Evolutionary conservation across 1,284 basidiomycete genomes (phyloP), one percentile per base, ranked within the genome.

Genomic region (Pterula multifida): DNA sequence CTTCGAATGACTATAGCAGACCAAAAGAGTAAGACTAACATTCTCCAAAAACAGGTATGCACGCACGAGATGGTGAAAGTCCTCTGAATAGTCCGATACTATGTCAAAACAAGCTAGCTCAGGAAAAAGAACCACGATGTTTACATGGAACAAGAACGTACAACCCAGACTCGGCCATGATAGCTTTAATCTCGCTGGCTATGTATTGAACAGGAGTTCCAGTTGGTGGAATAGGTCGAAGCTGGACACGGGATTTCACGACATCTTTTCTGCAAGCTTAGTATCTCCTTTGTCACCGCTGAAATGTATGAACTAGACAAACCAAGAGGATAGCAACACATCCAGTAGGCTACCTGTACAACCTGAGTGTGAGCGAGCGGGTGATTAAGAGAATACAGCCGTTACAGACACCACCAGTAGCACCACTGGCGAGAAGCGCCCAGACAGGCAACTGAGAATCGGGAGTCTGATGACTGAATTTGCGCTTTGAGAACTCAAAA

Each of bases 261-360:
- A 96, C 89, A 58, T 97, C 92, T 89, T 51, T 42, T 17, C 9
- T 11, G 32, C 9, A n/a, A 35, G 32, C n/a, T 9, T 35, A 35
- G n/a, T 35, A n/a, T 9, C 11, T 28, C 45, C 39, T 49, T 13
- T n/a, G 25, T 44, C 25, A 36, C 2, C 42, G 32, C 28, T 44
- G 35, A 42, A 25, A 19, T 55, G 32, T 45, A 22, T 23, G 17
- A 47, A 2, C 25, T 46, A 17, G 32, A 46, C 64, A 19, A 48
- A 85, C 84, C 85, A 3, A 93, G 69, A 0, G 91, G 94, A 63
- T 96, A 98, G 61, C 85, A 94, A 2, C 90, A 77, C 2, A 96
- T 73, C 95, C 95, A 98, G 63, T 98, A 98, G 1, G 82, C 81
- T 46, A 93, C 79, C 85, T 89, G 52, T 6, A 15, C 6, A 32